A percentile compares a stretch with the other conserved stretches of the same genome.
Conservation (phyloP, 1,284 basidiomycete genomes). For the Bjerkandera adusta region DNA sequence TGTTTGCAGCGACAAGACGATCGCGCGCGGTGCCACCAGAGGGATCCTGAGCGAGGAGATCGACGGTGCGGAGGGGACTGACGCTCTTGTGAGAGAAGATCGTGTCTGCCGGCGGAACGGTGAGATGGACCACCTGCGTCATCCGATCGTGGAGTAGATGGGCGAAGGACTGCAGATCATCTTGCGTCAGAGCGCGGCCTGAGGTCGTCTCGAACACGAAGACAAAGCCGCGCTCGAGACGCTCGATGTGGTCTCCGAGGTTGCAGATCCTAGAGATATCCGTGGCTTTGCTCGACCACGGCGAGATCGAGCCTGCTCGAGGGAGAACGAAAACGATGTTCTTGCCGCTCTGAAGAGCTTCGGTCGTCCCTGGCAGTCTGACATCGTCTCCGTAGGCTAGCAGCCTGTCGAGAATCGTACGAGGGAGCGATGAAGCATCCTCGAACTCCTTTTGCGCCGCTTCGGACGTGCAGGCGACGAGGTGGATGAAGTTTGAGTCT, state of each 20-base stretch:
- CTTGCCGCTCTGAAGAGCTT: constrained; percentile 36
- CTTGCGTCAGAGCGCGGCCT: constrained; percentile 38
- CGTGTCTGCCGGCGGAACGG: constrained; percentile 54
- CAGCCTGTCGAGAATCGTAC: constrained; percentile 69
- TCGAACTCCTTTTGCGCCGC: constrained; percentile 49
- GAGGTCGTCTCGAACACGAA: constrained; percentile 63
- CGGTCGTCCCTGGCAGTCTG: constrained; percentile 45
- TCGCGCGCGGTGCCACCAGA: constrained; percentile 40
- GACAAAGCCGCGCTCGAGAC: constrained; percentile 83
- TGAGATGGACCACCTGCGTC: constrained; percentile 79
- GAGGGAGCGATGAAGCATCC: constrained; percentile 42
- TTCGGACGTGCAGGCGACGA: constrained; percentile 64
- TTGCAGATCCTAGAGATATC: constrained; percentile 92
- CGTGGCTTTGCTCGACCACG: constrained; percentile 98
- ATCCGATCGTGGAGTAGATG: constrained; percentile 91
- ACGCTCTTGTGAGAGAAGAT: constrained; percentile 77
- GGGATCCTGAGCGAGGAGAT: constrained; percentile 39
- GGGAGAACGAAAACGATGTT: constrained; percentile 76
- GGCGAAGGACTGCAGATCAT: constrained; percentile 49
- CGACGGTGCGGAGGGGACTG: constrained; percentile 70
- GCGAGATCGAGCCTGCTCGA: constrained; percentile 79
- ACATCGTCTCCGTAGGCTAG: constrained; percentile 85
- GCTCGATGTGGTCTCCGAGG: constrained; percentile 65
- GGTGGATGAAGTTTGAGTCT: constrained; percentile 87
- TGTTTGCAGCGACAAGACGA: constrained; percentile 79